Base-by-base conservation (phyloP, 2,329 filamentous ascomycete genomes). In the Pseudogymnoascus sp. region DNA sequence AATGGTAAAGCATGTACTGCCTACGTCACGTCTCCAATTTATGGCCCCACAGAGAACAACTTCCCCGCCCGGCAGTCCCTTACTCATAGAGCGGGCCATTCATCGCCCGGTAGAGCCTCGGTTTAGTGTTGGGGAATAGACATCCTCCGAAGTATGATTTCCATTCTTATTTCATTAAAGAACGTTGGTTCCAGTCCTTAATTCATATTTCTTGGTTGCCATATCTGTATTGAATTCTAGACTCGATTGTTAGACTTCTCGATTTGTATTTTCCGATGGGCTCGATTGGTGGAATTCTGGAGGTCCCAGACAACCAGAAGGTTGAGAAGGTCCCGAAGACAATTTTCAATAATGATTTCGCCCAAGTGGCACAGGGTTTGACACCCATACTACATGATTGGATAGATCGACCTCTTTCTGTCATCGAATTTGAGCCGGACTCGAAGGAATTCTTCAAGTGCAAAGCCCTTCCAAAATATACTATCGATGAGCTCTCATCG, bases 391-490 rank as follows among this genome's bases (percentile, higher is more conserved):
- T 66, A 2, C 58, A 62, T 30, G 60, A 63, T 33, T 63, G 63
- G 59, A 61, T 62, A 12, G 62, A 63, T 12, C 57, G 37, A 7
- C 64, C 63, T 1, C 56, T 62, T 7, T 63, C 61, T 4, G 62
- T 67, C 30, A 52, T 70, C 39, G 41, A 62, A 8, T 71, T 70
- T 48, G 61, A 66, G 26, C 37, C 61, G 3, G 64, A 66, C 23
- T 23, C 41, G 12, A 48, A 45, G 13, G 35, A 52, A 5, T 70
- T 68, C 61, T 70, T 69, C 39, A 57, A 60, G 18, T 62, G 56
- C 38, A 64, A 48, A 61, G 18, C 18, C 63, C 6, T 28, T 28
- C 23, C 23, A n/a, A 45, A 45, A n/a, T 48, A 59, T 15, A n/a
- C 60, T 3, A 61, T 69, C 18, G 60, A 62, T 5, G 55, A 66